Evolutionary conservation across 371 early-diverging fungal species (phyloP), one percentile per base, ranked within the genome.

Genomic region (Homolaphlyctis polyrhiza): DNA sequence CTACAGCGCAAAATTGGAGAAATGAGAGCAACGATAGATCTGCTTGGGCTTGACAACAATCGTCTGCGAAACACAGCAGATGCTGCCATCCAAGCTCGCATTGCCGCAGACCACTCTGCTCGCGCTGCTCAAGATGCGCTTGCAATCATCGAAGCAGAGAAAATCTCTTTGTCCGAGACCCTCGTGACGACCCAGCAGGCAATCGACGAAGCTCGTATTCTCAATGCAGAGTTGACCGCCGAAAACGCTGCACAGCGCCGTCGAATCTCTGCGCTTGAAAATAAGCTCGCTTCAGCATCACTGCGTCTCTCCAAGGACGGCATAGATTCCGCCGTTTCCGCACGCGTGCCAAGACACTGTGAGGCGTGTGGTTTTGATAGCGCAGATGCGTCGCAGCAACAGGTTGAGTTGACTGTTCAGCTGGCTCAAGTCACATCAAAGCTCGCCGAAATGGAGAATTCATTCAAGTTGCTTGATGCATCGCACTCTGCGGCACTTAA

Each of bases 1-100:
- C 32, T 51, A 8, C 52, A 51, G n/a, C 25, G 52, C 25, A 51
- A 51, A 21, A 51, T 51, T 32, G 52, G 52, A 11, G 52, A 51
- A 14, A 51, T 51, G 52, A 11, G 52, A 28, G 28, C 32, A 8
- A 14, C 25, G 11, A 21, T 21, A 11, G 52, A 51, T 27, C 8
- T 27, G 8, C 11, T 51, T 27, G 32, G 14, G 27, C 11, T 14
- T 21, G 52, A 51, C 11, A 51, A 32, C 52, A 8, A 51, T 14
- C 25, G 32, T 6, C 52, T 51, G 32, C 52, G 25, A 11, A 14
- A 8, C 11, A 21, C 28, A 51, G 8, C 14, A 11, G 25, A 51
- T 21, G 14, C 6, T 8, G n/a, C 32, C 28, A 25, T 51, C 52
- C 14, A 6, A 27, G 52, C 6, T 11, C 11, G 18, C 11, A 39